These are phyloP conservation scores for Tylopilus sp. DNA, from an alignment of 768 basidiomycete genomes.

Conservation along the genomic window DNA sequence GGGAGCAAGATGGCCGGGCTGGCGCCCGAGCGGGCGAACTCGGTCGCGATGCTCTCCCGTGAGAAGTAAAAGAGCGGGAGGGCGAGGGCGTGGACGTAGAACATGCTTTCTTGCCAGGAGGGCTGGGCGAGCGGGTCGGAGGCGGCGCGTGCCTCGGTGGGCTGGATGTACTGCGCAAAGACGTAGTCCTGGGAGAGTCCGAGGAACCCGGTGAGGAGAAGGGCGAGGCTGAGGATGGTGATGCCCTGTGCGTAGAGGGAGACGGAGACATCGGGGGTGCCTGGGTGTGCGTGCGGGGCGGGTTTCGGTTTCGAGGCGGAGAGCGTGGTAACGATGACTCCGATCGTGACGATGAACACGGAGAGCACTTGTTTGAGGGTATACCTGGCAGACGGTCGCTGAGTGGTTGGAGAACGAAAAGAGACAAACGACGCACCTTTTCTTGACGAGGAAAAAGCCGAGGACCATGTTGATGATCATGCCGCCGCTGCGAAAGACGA, in stretches of 20 bases:
- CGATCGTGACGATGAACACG: slow-evolving; percentile 76
- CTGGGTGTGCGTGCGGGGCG: neutral
- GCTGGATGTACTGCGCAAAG: slow-evolving; percentile 45
- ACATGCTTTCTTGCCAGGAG: slow-evolving; percentile 88
- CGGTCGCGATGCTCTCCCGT: slow-evolving; percentile 43
- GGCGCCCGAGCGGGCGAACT: slow-evolving; percentile 11
- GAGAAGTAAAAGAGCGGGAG: slow-evolving; percentile 74
- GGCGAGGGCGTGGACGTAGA: slow-evolving; percentile 82
- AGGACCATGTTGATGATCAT: slow-evolving; percentile 80
- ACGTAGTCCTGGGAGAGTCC: slow-evolving; percentile 86
- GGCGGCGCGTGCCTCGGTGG: slow-evolving; percentile 20
- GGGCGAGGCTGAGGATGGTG: slow-evolving; percentile 66
- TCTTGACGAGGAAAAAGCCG: slow-evolving; percentile 64
- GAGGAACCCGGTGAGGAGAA: slow-evolving; percentile 76
- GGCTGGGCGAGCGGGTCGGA: slow-evolving; percentile 19
- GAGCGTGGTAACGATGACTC: slow-evolving; percentile 77
- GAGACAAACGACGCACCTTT: slow-evolving; percentile 43
- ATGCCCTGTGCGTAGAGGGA: slow-evolving; percentile 66
- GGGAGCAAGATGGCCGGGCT: slow-evolving; percentile 15
- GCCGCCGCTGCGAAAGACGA: slow-evolving; percentile 90
- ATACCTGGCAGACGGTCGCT: slow-evolving; percentile 47
- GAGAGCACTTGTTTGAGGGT: slow-evolving; percentile 61
- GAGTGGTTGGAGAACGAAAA: slow-evolving; percentile 4
- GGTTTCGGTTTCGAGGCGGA: slow-evolving; percentile 53
- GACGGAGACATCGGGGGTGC: neutral